Conservation (phyloP, 192 early-diverging fungal species). For the Linnemannia zychae region DNA sequence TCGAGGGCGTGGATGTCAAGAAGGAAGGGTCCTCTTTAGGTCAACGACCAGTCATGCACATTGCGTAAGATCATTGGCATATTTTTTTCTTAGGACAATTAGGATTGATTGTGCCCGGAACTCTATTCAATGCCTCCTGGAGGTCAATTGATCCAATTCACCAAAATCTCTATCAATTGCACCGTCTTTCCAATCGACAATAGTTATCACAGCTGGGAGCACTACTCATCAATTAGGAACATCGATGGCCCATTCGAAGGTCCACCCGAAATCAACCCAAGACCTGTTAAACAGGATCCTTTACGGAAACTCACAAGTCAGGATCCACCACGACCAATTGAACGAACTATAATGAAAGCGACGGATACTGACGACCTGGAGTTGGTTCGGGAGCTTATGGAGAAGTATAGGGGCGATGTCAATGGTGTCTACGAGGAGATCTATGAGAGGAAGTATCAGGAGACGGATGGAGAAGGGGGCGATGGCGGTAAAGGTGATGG, state of each 20-base stretch:
- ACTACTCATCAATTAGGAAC: slow-evolving; percentile 82
- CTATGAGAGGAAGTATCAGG: slow-evolving; percentile 26
- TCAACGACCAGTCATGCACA: slow-evolving; percentile 68
- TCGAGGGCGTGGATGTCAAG: slow-evolving; percentile 68
- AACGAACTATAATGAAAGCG: slow-evolving; percentile 70
- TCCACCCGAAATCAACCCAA: slow-evolving; percentile 68
- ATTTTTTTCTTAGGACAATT: neutral
- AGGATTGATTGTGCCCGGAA: neutral
- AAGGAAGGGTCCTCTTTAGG: slow-evolving; percentile 52
- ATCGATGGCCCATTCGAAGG: slow-evolving; percentile 72
- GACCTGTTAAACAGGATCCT: neutral
- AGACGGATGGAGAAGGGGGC: neutral
- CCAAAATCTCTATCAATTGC: neutral
- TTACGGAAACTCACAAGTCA: slow-evolving; percentile 41
- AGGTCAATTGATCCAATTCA: neutral
- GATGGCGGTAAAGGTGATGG: neutral
- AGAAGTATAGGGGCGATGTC: slow-evolving; percentile 58
- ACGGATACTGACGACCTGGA: slow-evolving; percentile 63
- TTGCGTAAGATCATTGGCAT: slow-evolving; percentile 60
- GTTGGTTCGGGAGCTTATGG: slow-evolving; percentile 65
- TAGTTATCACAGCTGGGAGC: slow-evolving; percentile 82
- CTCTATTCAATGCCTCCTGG: too few relatives aligned
- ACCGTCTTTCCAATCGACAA: too few relatives aligned
- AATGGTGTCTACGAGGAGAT: slow-evolving; percentile 70
- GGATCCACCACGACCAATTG: slow-evolving; percentile 54